Evolutionary conservation across 805 yeast species (phyloP).

Genomic region (Kazachstania martiniae): DNA sequence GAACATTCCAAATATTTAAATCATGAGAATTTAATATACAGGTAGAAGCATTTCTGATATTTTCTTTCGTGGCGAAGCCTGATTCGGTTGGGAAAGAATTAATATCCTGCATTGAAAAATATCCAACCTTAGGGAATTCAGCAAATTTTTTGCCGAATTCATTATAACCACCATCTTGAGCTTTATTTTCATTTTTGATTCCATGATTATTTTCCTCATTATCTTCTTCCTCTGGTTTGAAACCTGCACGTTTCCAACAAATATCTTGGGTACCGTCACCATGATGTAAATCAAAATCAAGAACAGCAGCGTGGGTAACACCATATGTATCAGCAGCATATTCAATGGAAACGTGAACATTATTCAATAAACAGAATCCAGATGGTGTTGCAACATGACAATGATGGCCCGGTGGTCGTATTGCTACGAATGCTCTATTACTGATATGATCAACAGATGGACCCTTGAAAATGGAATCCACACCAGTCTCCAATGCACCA

Average conservation of each 20-base stretch:
- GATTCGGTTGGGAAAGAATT: constrained; percentile 78
- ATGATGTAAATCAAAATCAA: constrained; percentile 79
- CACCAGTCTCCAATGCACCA: constrained; percentile 63
- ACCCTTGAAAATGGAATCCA: constrained; percentile 40
- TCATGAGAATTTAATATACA: constrained; percentile 70
- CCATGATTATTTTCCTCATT: constrained; percentile 20
- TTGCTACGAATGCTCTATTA: constrained; percentile 49
- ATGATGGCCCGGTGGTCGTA: constrained; percentile 84
- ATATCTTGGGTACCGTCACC: constrained; percentile 87
- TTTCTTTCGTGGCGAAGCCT: constrained; percentile 63
- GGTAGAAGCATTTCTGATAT: constrained; percentile 64
- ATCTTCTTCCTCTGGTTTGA: constrained; percentile 22
- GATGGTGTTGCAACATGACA: constrained; percentile 76
- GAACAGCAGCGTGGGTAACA: constrained; percentile 69
- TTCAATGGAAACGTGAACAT: constrained; percentile 71
- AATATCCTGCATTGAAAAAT: constrained; percentile 75
- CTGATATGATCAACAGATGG: constrained; percentile 27
- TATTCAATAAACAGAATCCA: constrained; percentile 74
- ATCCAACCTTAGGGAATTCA: constrained; percentile 55
- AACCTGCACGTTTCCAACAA: constrained; percentile 61
- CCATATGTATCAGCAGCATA: constrained; percentile 54
- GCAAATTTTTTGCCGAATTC: constrained; percentile 37
- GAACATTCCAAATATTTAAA: constrained; percentile 75
- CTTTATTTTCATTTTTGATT: constrained; percentile 29
- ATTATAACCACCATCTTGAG: constrained; percentile 22